Base-by-base conservation (phyloP, 1,284 basidiomycete species). In the Malassezia yamatoensis region DNA sequence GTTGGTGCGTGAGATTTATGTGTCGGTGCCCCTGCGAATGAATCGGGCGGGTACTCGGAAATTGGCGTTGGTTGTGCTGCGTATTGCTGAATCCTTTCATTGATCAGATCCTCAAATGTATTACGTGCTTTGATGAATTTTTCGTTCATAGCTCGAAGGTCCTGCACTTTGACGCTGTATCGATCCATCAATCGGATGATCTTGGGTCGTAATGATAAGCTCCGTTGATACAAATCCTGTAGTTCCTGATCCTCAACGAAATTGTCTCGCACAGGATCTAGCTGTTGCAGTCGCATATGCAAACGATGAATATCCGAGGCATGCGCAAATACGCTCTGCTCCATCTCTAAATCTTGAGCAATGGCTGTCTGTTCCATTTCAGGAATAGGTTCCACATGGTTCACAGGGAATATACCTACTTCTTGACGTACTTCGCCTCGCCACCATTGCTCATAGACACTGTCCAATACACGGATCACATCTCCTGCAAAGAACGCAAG, bases 371-470 rank as follows among this genome's bases (percentile, higher is more conserved):
- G 79, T 0, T 86, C 87, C 0, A 86, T 87, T 60, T 94, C 90
- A 0, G 90, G 88, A 48, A 96, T 78, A 1, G 86, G 80, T 81
- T 96, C 29, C 63, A 98, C 89, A 77, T 96, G 96, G 72, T 94
- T 96, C 38, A 96, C 88, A 0, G 94, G 93, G 76, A 99, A 98
- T 59, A 99, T 98, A 12, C 94, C 94, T 8, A 90, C 90, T 58
- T 87, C 80, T 1, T 91, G 90, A 65, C 86, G 86, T 38, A 90
- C 77, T 66, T 96, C 91, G 2, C 94, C 94, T 44, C 89, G 80
- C 91, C 93, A 98, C 94, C 94, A 99, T 74, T 96, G 90, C 69
- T 90, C 87, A 77, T 96, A 96, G 24, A 87, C 87, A 40, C 88
- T 83, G 75, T 96, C 90, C 10, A 98, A 83, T 13, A 96, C 93